Evolutionary conservation across 31 red algal genomes (phyloP).

Genomic region (Endocladia muricata): DNA sequence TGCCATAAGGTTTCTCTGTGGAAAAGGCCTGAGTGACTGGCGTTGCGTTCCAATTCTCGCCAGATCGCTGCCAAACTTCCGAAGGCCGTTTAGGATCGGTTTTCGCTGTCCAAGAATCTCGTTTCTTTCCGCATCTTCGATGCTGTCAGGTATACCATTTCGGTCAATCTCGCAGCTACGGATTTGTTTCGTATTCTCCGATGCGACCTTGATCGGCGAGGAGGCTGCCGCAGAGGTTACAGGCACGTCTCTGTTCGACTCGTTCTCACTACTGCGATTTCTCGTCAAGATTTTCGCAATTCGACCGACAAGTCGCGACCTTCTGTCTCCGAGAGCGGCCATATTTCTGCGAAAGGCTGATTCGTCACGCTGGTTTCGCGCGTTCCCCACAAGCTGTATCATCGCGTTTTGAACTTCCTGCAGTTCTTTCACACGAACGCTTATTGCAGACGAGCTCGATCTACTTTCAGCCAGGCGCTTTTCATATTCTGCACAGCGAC

Average conservation of each 20-base stretch:
- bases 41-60: neutral
- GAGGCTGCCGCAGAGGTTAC: neutral
- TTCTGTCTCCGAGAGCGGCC: neutral
- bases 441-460: neutral
- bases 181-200: neutral
- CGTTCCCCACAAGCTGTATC: neutral
- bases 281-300: constrained; percentile 30
- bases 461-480: neutral
- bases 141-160: neutral
- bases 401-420: constrained; percentile 34
- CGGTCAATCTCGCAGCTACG: neutral
- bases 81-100: neutral
- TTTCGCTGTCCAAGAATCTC: neutral
- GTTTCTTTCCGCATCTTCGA: neutral
- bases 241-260: neutral
- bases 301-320: constrained; percentile 21
- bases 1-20: neutral
- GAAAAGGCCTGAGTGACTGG: neutral
- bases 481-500: neutral
- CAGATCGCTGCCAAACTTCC: constrained; percentile 2
- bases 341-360: neutral
- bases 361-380: neutral
- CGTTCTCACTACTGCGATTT: neutral
- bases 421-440: constrained; percentile 18
- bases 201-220: neutral